These are phyloP conservation scores for Scytalidium lignicola DNA, from an alignment of 2,329 filamentous ascomycete genomes.

Conservation along the genomic window DNA sequence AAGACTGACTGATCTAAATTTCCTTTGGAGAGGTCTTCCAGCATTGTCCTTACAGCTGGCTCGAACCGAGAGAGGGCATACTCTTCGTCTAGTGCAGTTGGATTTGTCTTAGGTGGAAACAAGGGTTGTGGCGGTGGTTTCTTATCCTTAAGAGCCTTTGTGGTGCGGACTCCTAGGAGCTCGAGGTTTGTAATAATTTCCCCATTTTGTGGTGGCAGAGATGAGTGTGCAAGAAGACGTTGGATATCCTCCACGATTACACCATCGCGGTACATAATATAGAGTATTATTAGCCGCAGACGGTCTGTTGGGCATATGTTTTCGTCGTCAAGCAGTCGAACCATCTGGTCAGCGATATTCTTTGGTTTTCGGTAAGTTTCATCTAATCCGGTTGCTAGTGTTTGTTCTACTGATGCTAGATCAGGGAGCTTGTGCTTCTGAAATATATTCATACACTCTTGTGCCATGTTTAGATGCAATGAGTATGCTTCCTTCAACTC, in stretches of 20 bases:
- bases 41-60: conserved; percentile 72
- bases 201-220: conserved; percentile 68
- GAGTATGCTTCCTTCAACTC: conserved; percentile 95
- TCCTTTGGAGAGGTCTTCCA: conserved; percentile 68
- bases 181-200: conserved; percentile 74
- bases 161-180: conserved; percentile 70
- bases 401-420: conserved; percentile 84
- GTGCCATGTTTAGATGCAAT: conserved; percentile 90
- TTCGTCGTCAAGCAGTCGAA: conserved; percentile 83
- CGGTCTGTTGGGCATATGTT: conserved; percentile 67
- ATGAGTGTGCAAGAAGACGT: conserved; percentile 77
- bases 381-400: conserved; percentile 83
- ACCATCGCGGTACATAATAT: conserved; percentile 80
- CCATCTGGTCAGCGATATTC: conserved; percentile 78
- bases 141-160: conserved; percentile 71
- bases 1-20: conserved; percentile 62
- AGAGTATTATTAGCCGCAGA: conserved; percentile 78
- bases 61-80: conserved; percentile 85
- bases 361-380: conserved; percentile 91
- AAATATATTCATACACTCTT: conserved; percentile 95
- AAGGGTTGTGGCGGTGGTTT: conserved; percentile 60
- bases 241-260: conserved; percentile 78
- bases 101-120: conserved; percentile 62
- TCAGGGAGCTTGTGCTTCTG: conserved; percentile 80
- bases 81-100: conserved; percentile 60